A percentile compares a stretch with the other conserved stretches of the same genome.
These are phyloP conservation scores for Candida jianshihensis DNA, from an alignment of 805 yeast species.

Conservation along the genomic window DNA sequence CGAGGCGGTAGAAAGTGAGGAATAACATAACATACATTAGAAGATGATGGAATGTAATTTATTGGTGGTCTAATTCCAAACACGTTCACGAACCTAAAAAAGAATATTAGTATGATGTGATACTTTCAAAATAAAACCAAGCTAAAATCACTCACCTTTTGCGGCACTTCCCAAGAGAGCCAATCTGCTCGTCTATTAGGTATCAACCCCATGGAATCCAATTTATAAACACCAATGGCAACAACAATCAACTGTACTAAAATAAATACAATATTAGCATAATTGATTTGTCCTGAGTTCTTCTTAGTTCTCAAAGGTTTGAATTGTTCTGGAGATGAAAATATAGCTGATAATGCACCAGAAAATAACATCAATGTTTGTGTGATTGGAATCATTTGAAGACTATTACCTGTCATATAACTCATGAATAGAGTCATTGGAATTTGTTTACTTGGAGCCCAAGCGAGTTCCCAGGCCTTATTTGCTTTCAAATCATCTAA, in stretches of 20 bases:
- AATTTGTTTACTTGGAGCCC: slow-evolving; percentile 74
- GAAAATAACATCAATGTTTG: slow-evolving; percentile 82
- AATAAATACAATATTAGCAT: slow-evolving; percentile 29
- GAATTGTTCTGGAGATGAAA: slow-evolving; percentile 51
- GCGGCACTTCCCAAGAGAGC: slow-evolving; percentile 72
- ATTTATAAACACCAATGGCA: slow-evolving; percentile 76
- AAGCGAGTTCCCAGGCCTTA: slow-evolving; percentile 86
- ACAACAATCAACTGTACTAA: slow-evolving; percentile 46
- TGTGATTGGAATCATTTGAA: slow-evolving; percentile 86
- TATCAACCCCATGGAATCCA: slow-evolving; percentile 81
- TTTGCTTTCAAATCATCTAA: neutral
- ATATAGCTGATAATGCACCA: slow-evolving; percentile 68
- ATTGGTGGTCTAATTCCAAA: too few species aligned
- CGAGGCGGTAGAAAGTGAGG: too few species aligned
- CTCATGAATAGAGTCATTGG: slow-evolving; percentile 90
- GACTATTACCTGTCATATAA: slow-evolving; percentile 85
- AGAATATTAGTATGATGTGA: too few species aligned
- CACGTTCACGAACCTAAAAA: too few species aligned
- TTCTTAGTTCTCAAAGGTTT: slow-evolving; percentile 34
- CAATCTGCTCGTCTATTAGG: slow-evolving; percentile 88
- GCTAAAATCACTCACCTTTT: slow-evolving; percentile 18
- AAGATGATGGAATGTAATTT: too few species aligned
- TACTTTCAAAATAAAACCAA: too few species aligned
- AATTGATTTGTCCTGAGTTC: slow-evolving; percentile 25
- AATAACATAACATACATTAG: too few species aligned